A percentile compares a stretch with the other conserved stretches of the same genome.
Conservation (phyloP, 1,284 basidiomycete species). For the Leccinum holopus region DNA sequence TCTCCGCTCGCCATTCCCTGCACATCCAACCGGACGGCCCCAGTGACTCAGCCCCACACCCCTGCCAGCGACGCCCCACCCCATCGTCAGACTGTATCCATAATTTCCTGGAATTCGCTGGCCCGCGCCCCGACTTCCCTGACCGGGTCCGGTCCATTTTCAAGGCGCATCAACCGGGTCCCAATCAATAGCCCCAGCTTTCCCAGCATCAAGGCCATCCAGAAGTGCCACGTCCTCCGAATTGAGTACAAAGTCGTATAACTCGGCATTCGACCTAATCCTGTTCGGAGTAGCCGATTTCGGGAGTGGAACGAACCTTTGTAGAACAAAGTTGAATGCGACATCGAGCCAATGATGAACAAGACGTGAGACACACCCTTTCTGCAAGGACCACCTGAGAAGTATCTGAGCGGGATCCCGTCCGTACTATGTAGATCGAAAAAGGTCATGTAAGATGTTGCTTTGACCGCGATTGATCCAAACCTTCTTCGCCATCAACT, state of each 20-base stretch:
- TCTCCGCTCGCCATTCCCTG: background rate
- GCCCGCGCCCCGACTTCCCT: background rate
- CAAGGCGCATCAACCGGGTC: slow-evolving; percentile 59
- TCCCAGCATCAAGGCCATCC: slow-evolving; percentile 62
- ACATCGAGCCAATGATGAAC: background rate
- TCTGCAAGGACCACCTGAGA: slow-evolving; percentile 82
- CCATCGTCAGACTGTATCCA: background rate
- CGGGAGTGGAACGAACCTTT: slow-evolving; percentile 65
- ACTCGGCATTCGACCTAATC: slow-evolving; percentile 65
- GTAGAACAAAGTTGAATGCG: slow-evolving; percentile 29
- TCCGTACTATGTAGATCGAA: slow-evolving; percentile 32
- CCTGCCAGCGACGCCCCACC: too few relatives aligned
- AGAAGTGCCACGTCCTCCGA: slow-evolving; percentile 61
- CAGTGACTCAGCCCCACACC: too few relatives aligned
- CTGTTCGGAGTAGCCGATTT: slow-evolving; percentile 70
- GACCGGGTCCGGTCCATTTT: slow-evolving; percentile 7
- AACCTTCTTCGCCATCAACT: slow-evolving; percentile 52
- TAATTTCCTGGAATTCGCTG: background rate
- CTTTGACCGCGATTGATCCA: slow-evolving; percentile 5
- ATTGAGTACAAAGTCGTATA: slow-evolving; percentile 71
- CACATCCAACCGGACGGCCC: too few relatives aligned
- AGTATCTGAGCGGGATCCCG: slow-evolving; percentile 72
- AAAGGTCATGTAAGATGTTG: background rate
- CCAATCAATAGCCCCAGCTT: slow-evolving; percentile 66
- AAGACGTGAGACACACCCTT: slow-evolving; percentile 52